Evolutionary conservation across 176 grass and related monocot species (phyloP), one percentile per base, ranked within the genome.

Genomic region (Avena insularis): DNA sequence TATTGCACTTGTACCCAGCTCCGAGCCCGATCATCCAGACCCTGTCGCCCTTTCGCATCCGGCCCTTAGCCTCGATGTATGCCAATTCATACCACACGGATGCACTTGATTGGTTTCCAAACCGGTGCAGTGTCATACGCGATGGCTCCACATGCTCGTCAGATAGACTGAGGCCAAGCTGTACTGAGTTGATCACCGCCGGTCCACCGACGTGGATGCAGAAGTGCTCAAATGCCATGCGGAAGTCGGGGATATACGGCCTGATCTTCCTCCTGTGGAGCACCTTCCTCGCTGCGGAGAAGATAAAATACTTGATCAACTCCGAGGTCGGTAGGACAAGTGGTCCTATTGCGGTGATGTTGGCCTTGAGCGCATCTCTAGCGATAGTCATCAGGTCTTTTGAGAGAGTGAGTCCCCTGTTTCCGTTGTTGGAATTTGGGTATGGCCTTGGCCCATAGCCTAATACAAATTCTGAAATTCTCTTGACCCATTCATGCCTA

Each of bases 161-260:
- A 10, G 67, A 4, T 70, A 70, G 35, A 20, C 17, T 9, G 36
- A 45, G 67, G 36, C 67, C 67, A 11, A 71, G 36, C 36, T 71
- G 35, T 45, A 71, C 36, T 9, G 67, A 45, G 67, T 45, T 36
- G 67, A 71, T 45, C 36, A 71, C 67, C 3, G 67, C 16, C 0
- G 67, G 67, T 71, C 67, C 36, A 45, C 67, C 67, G 4, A 71
- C 35, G 11, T 71, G 67, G 16, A 71, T 71, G 68, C 68, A 71
- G 9, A 6, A 71, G 68, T 71, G 68, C 68, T 71, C 19, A 21
- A 71, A 71, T 9, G 68, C 68, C 9, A 12, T 46, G 17, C 19
- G 8, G 9, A 71, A 71, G 38, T 46, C 38, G 9, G 68, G 38
- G 38, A 71, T 2, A 4, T 46, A 71, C 0, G 38, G 68, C 19